Conservation (phyloP, 306 rosid species). For the Gleditsia sinensis region DNA sequence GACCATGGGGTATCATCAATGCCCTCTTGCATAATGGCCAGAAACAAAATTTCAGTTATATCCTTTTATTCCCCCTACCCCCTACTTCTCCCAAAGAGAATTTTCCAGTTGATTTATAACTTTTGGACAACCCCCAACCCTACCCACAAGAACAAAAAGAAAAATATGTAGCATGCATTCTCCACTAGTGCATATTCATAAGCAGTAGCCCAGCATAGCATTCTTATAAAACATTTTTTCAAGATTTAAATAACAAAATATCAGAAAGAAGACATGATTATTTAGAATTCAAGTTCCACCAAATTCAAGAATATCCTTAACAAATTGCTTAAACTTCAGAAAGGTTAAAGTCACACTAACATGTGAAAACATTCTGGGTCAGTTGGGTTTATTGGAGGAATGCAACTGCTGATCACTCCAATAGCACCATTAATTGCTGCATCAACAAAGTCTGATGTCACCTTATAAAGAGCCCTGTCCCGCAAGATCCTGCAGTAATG, state of each 20-base stretch:
- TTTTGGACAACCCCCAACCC: background rate
- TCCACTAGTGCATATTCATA: background rate
- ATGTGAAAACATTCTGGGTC: slow-evolving; percentile 99
- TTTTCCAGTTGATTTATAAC: background rate
- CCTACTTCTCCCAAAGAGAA: background rate
- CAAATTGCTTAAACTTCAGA: slow-evolving; percentile 12
- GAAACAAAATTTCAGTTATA: background rate
- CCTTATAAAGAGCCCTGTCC: slow-evolving; percentile 98
- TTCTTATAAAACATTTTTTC: background rate
- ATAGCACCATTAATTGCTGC: slow-evolving; percentile 91
- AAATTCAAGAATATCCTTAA: slow-evolving; percentile 12
- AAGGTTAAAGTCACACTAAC: slow-evolving; percentile 59
- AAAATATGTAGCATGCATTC: slow-evolving; percentile 24
- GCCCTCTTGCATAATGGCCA: background rate
- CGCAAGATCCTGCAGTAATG: slow-evolving; percentile 75
- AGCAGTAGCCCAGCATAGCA: slow-evolving; percentile 8
- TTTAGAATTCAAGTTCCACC: background rate
- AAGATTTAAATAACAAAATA: slow-evolving; percentile 19
- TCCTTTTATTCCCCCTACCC: background rate
- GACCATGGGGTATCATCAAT: background rate
- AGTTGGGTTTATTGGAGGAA: slow-evolving; percentile 98
- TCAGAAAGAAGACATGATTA: slow-evolving; percentile 14
- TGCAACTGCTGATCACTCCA: slow-evolving; percentile 94
- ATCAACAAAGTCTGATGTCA: slow-evolving; percentile 97
- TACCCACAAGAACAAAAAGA: background rate